phyloP scores from a whole-genome alignment of 371 early-diverging fungal species.

The Rhizopus sp. region DNA sequence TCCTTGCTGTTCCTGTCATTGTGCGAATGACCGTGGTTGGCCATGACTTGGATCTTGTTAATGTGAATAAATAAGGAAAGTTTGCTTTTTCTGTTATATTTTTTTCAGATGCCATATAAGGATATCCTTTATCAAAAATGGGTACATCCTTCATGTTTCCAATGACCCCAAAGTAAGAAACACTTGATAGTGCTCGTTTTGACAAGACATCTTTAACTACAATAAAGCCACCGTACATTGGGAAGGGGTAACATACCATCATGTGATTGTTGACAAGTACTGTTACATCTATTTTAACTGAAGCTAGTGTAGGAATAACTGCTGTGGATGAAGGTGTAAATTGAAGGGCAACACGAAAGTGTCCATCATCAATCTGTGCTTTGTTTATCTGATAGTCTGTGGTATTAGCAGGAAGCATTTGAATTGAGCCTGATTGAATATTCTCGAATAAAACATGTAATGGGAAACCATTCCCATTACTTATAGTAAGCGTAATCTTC shows the following conservation, averaged over 20 bases:
- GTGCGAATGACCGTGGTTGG: conserved; percentile 30
- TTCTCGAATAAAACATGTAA: conserved; percentile 28
- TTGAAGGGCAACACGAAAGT: conserved; percentile 22
- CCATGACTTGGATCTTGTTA: conserved; percentile 8
- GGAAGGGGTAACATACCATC: conserved; percentile 21
- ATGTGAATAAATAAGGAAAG: conserved; percentile 29
- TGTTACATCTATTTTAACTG: conserved; percentile 35
- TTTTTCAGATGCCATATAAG: conserved; percentile 50
- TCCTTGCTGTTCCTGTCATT: conserved; percentile 16
- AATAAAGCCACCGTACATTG: conserved; percentile 34
- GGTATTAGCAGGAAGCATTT: not conserved
- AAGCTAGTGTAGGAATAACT: conserved; percentile 34
- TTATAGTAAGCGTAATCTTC: conserved; percentile 50
- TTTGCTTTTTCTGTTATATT: conserved; percentile 2
- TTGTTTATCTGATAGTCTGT: no score
- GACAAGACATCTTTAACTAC: conserved; percentile 12
- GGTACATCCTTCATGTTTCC: conserved; percentile 39
- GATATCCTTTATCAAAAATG: conserved; percentile 41
- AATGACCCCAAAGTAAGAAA: conserved; percentile 55
- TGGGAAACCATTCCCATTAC: conserved; percentile 41
- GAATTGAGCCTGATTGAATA: conserved; percentile 41
- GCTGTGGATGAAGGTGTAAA: conserved; percentile 32
- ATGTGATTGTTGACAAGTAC: conserved; percentile 27
- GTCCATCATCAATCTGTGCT: not conserved
- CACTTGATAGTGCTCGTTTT: conserved; percentile 27